Conservation (phyloP, 2,329 filamentous ascomycete species). For the Coleophoma cylindrospora region DNA sequence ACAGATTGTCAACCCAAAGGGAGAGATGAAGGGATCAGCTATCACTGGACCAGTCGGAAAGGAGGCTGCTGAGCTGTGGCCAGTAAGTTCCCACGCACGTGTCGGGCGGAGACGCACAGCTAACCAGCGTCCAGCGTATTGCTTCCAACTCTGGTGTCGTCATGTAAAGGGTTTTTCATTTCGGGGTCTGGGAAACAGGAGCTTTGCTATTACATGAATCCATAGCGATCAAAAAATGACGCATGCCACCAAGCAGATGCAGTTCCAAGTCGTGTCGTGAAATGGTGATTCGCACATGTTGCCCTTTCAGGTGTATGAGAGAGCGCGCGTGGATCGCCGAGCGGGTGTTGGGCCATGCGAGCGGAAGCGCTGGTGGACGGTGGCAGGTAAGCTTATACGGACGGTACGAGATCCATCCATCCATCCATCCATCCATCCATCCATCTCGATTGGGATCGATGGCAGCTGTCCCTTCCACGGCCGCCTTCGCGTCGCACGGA, state of each 20-base stretch:
- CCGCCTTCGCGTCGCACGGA: too few species aligned
- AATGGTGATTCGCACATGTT: background rate
- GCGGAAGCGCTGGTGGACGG: too few species aligned
- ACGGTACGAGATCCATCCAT: too few species aligned
- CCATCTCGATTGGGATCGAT: too few species aligned
- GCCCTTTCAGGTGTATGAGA: background rate
- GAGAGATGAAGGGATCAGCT: slow-evolving; percentile 99
- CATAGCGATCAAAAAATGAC: slow-evolving; percentile 11
- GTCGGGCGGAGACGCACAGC: slow-evolving; percentile 26
- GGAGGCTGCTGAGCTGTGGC: slow-evolving; percentile 99
- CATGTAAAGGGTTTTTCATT: slow-evolving; percentile 68
- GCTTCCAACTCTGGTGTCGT: slow-evolving; percentile 99
- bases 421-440: too few species aligned
- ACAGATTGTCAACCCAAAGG: slow-evolving; percentile 99
- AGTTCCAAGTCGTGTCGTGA: background rate
- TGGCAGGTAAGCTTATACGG: too few species aligned
- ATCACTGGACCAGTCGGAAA: slow-evolving; percentile 99
- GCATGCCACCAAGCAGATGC: slow-evolving; percentile 3
- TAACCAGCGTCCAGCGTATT: slow-evolving; percentile 69
- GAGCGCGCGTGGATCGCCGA: too few species aligned
- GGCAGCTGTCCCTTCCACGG: too few species aligned
- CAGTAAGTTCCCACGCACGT: slow-evolving; percentile 54
- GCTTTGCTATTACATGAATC: slow-evolving; percentile 12
- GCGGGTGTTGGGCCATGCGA: too few species aligned
- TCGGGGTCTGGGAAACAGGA: slow-evolving; percentile 20